Base-by-base conservation (phyloP, 495 filamentous ascomycete genomes). In the Aspergillus incahuasiensis region DNA sequence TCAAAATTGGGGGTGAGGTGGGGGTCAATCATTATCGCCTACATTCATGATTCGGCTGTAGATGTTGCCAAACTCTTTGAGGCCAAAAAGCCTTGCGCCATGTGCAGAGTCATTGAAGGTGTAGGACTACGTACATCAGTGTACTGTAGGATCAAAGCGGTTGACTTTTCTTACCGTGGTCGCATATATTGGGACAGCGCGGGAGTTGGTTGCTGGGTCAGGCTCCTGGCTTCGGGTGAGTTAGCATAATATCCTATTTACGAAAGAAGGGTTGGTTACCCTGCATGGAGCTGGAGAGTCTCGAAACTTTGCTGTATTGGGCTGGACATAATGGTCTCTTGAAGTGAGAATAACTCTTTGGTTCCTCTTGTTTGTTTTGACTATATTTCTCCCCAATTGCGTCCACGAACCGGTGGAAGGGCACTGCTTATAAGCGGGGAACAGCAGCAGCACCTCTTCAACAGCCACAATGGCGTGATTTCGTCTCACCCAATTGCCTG, bases 1-100 rank as follows among this genome's bases (percentile, higher is more conserved):
- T n/a, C n/a, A n/a, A n/a, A n/a, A n/a, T n/a, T n/a, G n/a, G n/a
- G n/a, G n/a, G n/a, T n/a, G n/a, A n/a, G n/a, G n/a, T n/a, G n/a
- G n/a, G n/a, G n/a, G n/a, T n/a, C n/a, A n/a, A n/a, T n/a, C n/a
- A n/a, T n/a, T n/a, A n/a, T 34, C 55, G 62, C 72, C 49, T 69
- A 84, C 82, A 70, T 98, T 98, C 91, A 95, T 95, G 62, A 98
- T 94, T 54, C 94, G 87, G 64, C 86, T 91, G 79, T 98, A 98
- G 75, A 98, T 97, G 73, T 98, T 97, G 68, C 92, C 95, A 68
- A 95, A 92, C 71, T 97, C 92, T 70, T 97, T 95, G 74, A 98
- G 90, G 61, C 90, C 90, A 68, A 98, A 98, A 21, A 98, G 86
- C 65, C 92, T 85, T 48, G 95, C 95, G 59, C 91, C 94, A 70